phyloP scores from a whole-genome alignment of 1,139 yeast species.

The Saccharomyces pastorianus region DNA sequence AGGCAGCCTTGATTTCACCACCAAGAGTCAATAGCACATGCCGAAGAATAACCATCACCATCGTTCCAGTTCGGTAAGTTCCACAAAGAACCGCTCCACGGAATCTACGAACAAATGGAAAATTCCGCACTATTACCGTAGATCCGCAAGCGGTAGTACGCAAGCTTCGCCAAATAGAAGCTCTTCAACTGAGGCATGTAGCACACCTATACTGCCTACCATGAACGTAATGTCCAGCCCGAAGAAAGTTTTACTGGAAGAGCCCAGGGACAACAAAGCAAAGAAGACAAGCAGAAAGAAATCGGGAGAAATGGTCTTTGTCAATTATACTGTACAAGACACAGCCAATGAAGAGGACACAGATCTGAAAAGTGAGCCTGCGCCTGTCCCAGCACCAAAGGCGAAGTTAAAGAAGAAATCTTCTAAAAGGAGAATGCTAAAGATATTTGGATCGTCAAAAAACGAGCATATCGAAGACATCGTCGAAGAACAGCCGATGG shows the following conservation, averaged over 20 bases:
- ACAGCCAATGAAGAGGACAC: constrained; percentile 8
- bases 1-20: neutral
- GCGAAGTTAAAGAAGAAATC: constrained; percentile 18
- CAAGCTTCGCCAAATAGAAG: constrained; percentile 5
- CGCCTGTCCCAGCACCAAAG: constrained; percentile 4
- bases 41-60: neutral
- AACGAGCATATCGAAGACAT: constrained; percentile 6
- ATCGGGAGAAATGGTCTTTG: constrained; percentile 28
- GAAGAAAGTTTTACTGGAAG: constrained; percentile 25
- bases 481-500: neutral
- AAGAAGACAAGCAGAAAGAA: constrained; percentile 20
- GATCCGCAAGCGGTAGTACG: constrained; percentile 8
- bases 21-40: neutral
- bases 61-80: constrained; percentile 3
- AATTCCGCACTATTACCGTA: constrained; percentile 30
- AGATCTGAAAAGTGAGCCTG: neutral
- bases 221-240: constrained; percentile 24
- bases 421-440: constrained; percentile 27
- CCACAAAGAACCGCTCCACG: constrained; percentile 11
- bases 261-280: constrained; percentile 14
- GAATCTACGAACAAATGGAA: constrained; percentile 30
- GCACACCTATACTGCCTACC: constrained; percentile 8
- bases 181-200: constrained; percentile 5
- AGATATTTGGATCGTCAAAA: constrained; percentile 25
- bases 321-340: constrained; percentile 31